Conservation (phyloP, 352 stramenopile species). For the Globisporangium nunn region DNA sequence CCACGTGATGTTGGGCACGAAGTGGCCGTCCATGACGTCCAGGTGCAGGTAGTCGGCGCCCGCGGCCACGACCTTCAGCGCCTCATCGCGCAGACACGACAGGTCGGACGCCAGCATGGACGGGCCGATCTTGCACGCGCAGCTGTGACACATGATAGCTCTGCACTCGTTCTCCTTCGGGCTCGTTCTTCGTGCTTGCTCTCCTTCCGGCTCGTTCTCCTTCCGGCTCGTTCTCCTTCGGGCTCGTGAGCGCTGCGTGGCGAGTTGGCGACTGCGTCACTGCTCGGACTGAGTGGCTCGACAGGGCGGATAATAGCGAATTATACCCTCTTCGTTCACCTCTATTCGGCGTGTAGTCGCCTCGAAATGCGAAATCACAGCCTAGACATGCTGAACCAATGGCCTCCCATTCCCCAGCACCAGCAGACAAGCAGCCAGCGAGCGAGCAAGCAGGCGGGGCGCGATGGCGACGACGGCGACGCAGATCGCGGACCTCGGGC, state of each 20-base stretch:
- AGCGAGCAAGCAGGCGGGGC: neutral
- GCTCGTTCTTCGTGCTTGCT: neutral
- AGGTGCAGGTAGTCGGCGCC: conserved; percentile 96
- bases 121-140: conserved; percentile 86
- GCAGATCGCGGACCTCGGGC: conserved; percentile 70
- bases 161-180: no score
- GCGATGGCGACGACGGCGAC: conserved; percentile 33
- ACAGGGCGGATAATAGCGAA: neutral
- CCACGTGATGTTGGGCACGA: conserved; percentile 97
- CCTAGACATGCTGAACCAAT: conserved; percentile 7
- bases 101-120: conserved; percentile 94
- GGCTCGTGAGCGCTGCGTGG: neutral
- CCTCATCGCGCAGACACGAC: conserved; percentile 89
- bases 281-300: no score
- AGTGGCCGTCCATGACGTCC: conserved; percentile 98
- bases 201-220: no score
- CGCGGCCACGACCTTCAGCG: conserved; percentile 81
- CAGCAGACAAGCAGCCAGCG: conserved; percentile 1
- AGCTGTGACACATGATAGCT: conserved; percentile 72
- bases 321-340: no score
- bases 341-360: neutral
- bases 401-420: conserved; percentile 5
- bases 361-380: neutral
- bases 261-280: neutral
- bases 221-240: neutral